Evolutionary conservation across 1,139 yeast genomes (phyloP).

Genomic region (Casaregolazyma lundiana): DNA sequence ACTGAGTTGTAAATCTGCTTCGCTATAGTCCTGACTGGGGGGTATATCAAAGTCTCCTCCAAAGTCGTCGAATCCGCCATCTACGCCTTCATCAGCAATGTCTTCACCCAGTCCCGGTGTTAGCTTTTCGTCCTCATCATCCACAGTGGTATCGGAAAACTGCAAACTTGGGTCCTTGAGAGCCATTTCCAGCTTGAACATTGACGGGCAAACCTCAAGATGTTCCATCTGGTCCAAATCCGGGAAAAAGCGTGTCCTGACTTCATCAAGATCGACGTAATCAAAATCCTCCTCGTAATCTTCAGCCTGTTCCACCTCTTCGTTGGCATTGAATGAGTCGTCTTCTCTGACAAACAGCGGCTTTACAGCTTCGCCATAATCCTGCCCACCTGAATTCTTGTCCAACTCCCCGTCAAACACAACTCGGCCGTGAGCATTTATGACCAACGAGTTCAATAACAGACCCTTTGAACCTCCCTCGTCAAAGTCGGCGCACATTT

Average conservation of each 20-base stretch:
- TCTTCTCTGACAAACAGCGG: constrained; percentile 19
- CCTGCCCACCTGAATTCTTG: constrained; percentile 16
- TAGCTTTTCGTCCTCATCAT: constrained; percentile 18
- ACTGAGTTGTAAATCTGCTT: constrained; percentile 21
- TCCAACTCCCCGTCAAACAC: constrained; percentile 48
- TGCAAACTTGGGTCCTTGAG: constrained; percentile 43
- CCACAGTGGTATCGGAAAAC: constrained; percentile 20
- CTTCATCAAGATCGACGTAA: constrained; percentile 17
- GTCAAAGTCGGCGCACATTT: constrained; percentile 86
- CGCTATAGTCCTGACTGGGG: constrained; percentile 11
- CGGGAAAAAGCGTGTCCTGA: constrained; percentile 22
- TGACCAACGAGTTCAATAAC: constrained; percentile 62
- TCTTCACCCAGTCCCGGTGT: constrained; percentile 14
- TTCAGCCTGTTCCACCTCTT: constrained; percentile 11
- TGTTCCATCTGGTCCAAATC: constrained; percentile 34
- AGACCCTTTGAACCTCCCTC: constrained; percentile 93
- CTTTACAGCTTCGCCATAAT: constrained; percentile 23
- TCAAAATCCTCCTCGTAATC: constrained; percentile 22
- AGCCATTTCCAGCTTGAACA: constrained; percentile 52
- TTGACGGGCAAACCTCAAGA: constrained; percentile 57
- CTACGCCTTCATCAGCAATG: constrained; percentile 12
- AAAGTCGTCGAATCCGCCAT: constrained; percentile 21
- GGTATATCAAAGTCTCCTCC: constrained; percentile 14
- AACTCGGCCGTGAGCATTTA: constrained; percentile 57
- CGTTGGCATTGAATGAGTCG: constrained; percentile 1